These are phyloP conservation scores for Exsudoporus frostii DNA, from an alignment of 768 basidiomycete genomes.

Conservation along the genomic window DNA sequence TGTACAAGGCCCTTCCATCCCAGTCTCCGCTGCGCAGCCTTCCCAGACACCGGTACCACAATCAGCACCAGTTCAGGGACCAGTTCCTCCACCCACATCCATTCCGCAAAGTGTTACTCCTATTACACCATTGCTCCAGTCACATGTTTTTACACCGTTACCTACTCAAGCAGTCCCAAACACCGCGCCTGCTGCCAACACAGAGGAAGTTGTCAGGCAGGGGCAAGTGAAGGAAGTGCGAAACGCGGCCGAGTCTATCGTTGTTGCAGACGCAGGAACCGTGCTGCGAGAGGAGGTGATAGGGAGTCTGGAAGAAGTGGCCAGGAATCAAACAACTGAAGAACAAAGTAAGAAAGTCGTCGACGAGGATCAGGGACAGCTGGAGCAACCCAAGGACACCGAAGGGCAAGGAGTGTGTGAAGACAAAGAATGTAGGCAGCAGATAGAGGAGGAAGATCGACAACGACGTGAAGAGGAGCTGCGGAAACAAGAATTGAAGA, in stretches of 20 bases:
- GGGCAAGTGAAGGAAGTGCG: slow-evolving; percentile 39
- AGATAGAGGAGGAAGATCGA: not conserved
- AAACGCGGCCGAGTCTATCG: not conserved
- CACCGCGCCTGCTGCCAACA: slow-evolving; percentile 7
- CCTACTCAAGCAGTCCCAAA: slow-evolving; percentile 9
- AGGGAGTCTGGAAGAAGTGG: not conserved
- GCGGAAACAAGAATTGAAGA: not conserved
- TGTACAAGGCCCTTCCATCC: not conserved
- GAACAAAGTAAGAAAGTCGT: slow-evolving; percentile 15
- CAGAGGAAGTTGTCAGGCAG: slow-evolving; percentile 36
- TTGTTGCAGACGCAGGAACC: not conserved
- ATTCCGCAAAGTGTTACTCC: not conserved
- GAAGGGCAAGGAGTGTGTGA: not conserved
- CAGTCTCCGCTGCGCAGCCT: slow-evolving; percentile 1
- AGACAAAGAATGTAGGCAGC: not conserved
- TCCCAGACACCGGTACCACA: slow-evolving; percentile 1
- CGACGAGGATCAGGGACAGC: not conserved
- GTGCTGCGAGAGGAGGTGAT: not conserved
- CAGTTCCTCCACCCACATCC: slow-evolving; percentile 5
- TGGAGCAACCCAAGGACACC: not conserved
- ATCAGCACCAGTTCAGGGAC: slow-evolving; percentile 2
- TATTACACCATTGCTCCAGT: slow-evolving; percentile 13
- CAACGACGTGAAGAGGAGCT: slow-evolving; percentile 4
- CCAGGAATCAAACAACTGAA: slow-evolving; percentile 17
- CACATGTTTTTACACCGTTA: slow-evolving; percentile 19